A percentile compares a stretch with the other conserved stretches of the same genome.
Evolutionary conservation across 257 asterid genomes (phyloP).

Genomic region (Rubia yunnanensis): DNA sequence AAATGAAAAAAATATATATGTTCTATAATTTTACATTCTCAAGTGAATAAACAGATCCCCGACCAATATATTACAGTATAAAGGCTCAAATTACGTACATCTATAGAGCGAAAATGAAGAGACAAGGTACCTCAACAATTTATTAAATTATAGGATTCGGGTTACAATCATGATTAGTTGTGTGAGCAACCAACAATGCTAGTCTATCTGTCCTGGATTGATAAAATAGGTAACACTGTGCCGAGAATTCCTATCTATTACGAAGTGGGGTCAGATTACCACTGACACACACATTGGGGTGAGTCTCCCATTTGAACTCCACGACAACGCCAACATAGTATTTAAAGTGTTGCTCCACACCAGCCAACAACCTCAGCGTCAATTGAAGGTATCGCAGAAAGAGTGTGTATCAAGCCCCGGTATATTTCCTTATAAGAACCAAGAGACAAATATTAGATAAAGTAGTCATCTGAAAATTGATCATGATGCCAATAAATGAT

Average conservation of each 20-base stretch:
- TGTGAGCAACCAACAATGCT: too few relatives aligned
- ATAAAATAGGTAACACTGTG: too few relatives aligned
- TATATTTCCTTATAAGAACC: constrained; percentile 10
- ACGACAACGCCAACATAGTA: constrained; percentile 95
- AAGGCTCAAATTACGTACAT: constrained; percentile 16
- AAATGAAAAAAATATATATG: constrained; percentile 5
- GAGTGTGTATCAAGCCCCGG: constrained; percentile 49
- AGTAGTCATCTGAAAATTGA: neutral
- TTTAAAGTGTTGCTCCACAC: constrained; percentile 72
- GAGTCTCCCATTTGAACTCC: too few relatives aligned
- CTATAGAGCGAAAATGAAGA: constrained; percentile 7
- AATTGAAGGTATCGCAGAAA: constrained; percentile 85
- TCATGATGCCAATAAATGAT: neutral
- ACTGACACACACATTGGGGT: too few relatives aligned
- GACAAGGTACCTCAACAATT: constrained; percentile 17
- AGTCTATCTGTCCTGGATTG: constrained; percentile 50
- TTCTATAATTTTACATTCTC: constrained; percentile 1
- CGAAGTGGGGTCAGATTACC: too few relatives aligned
- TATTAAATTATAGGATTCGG: too few relatives aligned
- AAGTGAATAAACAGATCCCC: neutral
- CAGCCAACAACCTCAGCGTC: constrained; percentile 83
- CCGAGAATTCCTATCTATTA: too few relatives aligned
- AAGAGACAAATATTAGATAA: neutral
- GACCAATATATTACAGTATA: constrained; percentile 4
- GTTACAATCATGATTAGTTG: too few relatives aligned